These are phyloP conservation scores for Protea cynaroides DNA, from an alignment of 164 flowering plant genomes.

Conservation along the genomic window DNA sequence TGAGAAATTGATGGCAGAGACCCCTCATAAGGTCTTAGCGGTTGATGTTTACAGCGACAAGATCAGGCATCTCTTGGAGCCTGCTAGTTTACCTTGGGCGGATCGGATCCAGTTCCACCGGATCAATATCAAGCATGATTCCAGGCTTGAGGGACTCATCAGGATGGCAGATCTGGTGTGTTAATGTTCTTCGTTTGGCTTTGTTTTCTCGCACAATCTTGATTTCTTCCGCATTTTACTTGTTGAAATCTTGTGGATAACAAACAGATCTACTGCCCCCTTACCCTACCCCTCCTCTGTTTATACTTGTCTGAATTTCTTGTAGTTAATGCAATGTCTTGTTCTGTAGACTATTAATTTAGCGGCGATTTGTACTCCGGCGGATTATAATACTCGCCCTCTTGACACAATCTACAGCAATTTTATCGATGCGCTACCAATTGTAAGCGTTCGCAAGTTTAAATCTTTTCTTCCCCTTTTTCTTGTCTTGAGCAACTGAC, in stretches of 20 bases:
- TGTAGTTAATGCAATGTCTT: slow-evolving; percentile 3
- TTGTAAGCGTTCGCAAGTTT: slow-evolving; percentile 34
- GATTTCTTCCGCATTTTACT: background rate
- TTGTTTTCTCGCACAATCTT: slow-evolving; percentile 14
- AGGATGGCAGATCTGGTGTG: slow-evolving; percentile 94
- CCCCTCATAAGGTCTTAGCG: slow-evolving; percentile 72
- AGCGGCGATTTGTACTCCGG: slow-evolving; percentile 87
- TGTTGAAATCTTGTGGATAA: no score
- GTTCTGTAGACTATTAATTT: slow-evolving; percentile 60
- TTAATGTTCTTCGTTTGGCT: background rate
- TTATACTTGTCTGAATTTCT: no score
- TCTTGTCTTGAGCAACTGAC: background rate
- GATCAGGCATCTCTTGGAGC: slow-evolving; percentile 80
- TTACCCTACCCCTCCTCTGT: no score
- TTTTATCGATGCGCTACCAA: slow-evolving; percentile 84
- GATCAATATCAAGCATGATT: slow-evolving; percentile 91
- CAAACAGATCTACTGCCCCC: no score
- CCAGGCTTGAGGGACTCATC: slow-evolving; percentile 94
- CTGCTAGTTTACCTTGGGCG: slow-evolving; percentile 39
- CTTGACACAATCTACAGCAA: slow-evolving; percentile 80
- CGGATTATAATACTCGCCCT: slow-evolving; percentile 82
- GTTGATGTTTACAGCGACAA: slow-evolving; percentile 79
- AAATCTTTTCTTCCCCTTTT: background rate
- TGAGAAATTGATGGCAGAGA: slow-evolving; percentile 73
- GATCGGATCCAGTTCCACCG: slow-evolving; percentile 91